Percentiles rank a stretch among this genome's conserved stretches.
Evolutionary conservation across 2,329 filamentous ascomycete genomes (phyloP).

Genomic region (Camillea tinctor): DNA sequence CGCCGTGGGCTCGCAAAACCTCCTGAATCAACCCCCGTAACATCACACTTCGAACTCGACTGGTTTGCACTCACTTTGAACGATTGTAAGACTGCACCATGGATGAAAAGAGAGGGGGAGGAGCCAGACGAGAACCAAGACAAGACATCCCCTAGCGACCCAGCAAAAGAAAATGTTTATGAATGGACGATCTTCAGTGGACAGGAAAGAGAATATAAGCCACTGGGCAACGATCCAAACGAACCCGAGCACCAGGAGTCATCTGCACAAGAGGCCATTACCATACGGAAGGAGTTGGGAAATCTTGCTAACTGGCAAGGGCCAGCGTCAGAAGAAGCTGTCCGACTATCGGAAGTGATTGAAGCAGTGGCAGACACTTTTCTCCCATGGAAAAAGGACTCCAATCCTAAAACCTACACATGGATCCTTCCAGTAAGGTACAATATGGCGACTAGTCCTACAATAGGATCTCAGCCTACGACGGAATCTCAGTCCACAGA

Average conservation of each 20-base stretch:
- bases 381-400: neutral
- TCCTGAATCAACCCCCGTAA: constrained; percentile 7
- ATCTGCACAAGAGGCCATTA: constrained; percentile 12
- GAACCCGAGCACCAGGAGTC: neutral
- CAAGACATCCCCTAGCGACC: too few relatives aligned
- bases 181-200: too few relatives aligned
- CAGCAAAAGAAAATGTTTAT: too few relatives aligned
- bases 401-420: too few relatives aligned
- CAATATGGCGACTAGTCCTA: too few relatives aligned
- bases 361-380: constrained; percentile 22
- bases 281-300: constrained; percentile 17
- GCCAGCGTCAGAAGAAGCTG: constrained; percentile 13
- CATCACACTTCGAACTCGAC: constrained; percentile 24
- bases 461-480: too few relatives aligned
- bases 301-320: constrained; percentile 22
- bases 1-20: constrained; percentile 21
- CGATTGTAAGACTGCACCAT: constrained; percentile 4
- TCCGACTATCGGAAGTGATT: constrained; percentile 17
- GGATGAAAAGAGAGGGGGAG: neutral
- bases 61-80: constrained; percentile 25
- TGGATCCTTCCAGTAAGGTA: too few relatives aligned
- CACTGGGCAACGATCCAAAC: too few relatives aligned
- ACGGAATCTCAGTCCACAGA: too few relatives aligned
- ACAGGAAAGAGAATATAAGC: too few relatives aligned
- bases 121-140: neutral